A percentile compares a stretch with the other conserved stretches of the same genome.
Conservation (phyloP, 2,329 filamentous ascomycete genomes). For the Incumbomyces delicatus region DNA sequence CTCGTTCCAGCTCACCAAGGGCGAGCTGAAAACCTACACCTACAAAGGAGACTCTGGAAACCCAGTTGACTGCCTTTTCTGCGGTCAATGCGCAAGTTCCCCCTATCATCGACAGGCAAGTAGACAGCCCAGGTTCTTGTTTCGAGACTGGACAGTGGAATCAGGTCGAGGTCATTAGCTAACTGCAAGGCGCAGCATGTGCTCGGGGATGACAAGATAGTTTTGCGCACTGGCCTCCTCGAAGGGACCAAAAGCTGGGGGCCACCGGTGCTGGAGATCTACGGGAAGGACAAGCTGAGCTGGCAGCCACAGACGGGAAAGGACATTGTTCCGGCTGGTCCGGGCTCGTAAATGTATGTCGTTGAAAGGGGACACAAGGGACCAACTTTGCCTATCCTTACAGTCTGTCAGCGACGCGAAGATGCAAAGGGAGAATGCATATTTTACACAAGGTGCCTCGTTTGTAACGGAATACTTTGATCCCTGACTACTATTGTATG, state of each 20-base stretch:
- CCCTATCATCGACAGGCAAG: constrained; percentile 47
- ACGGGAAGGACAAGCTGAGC: constrained; percentile 40
- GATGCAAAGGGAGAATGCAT: too few relatives aligned
- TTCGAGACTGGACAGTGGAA: not conserved
- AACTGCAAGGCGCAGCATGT: constrained; percentile 24
- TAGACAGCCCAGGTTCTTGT: not conserved
- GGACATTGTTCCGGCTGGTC: constrained; percentile 12
- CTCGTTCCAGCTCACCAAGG: constrained; percentile 44
- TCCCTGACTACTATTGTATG: too few relatives aligned
- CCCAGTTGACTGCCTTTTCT: constrained; percentile 48
- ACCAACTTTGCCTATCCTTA: too few relatives aligned
- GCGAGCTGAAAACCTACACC: constrained; percentile 41
- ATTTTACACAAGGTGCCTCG: too few relatives aligned
- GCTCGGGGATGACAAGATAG: constrained; percentile 40
- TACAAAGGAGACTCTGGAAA: constrained; percentile 50
- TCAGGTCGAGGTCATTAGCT: not conserved
- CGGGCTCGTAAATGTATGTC: constrained; percentile 3
- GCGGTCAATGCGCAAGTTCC: constrained; percentile 46
- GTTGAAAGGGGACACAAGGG: not conserved
- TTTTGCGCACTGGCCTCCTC: constrained; percentile 43
- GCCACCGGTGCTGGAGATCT: constrained; percentile 44
- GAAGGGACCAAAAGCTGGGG: constrained; percentile 38
- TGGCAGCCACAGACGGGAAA: constrained; percentile 38
- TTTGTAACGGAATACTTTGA: too few relatives aligned
- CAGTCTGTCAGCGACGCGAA: too few relatives aligned